phyloP scores from a whole-genome alignment of 176 grass and related monocot genomes.

The Pontederia paniculata region DNA sequence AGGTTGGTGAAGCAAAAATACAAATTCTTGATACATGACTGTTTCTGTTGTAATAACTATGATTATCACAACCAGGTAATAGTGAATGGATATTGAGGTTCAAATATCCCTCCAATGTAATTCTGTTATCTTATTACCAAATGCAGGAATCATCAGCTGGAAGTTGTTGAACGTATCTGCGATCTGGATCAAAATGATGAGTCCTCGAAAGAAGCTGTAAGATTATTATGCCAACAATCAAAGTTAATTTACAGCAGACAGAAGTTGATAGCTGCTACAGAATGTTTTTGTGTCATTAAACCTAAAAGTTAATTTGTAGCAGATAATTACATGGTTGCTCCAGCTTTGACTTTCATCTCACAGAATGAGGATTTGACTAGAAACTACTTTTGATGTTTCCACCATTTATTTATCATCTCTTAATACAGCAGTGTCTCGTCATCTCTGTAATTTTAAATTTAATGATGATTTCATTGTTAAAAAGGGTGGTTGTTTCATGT shows the following conservation, averaged over 20 bases:
- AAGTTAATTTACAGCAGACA: background rate
- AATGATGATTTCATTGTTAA: background rate
- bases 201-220: slow-evolving; percentile 11
- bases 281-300: background rate
- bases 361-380: too few relatives aligned
- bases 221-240: background rate
- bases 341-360: background rate
- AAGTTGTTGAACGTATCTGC: background rate
- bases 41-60: too few relatives aligned
- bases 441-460: background rate
- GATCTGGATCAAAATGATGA: background rate
- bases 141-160: slow-evolving; percentile 13
- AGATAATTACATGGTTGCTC: too few relatives aligned
- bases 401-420: too few relatives aligned
- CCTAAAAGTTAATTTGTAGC: background rate
- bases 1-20: too few relatives aligned
- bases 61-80: too few relatives aligned
- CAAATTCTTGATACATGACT: too few relatives aligned
- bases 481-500: background rate
- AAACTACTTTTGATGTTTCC: too few relatives aligned
- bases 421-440: background rate
- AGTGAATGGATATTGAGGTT: background rate
- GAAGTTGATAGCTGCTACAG: background rate
- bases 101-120: background rate
- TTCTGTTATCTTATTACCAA: background rate